Evolutionary conservation across 441 rosid species (phyloP).

Genomic region (Erodium texanum): DNA sequence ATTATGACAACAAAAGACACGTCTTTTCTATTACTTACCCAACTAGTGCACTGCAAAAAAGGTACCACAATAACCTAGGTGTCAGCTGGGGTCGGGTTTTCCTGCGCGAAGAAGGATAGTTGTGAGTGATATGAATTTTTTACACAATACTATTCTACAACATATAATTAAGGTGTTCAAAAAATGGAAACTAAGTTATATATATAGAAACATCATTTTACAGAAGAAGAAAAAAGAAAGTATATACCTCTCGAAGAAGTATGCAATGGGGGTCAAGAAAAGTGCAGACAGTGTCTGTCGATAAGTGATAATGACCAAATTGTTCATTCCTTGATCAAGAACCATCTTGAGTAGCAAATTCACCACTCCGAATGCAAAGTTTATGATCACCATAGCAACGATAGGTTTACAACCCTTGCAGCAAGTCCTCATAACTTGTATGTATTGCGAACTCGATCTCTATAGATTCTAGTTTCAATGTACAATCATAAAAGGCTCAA

Average conservation of each 20-base stretch:
- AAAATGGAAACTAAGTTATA: too few species aligned
- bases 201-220: too few species aligned
- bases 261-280: conserved; percentile 49
- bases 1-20: too few species aligned
- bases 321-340: conserved; percentile 42
- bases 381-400: conserved; percentile 21
- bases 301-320: conserved; percentile 44
- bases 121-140: not conserved
- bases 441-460: not conserved
- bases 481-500: not conserved
- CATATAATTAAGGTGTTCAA: too few species aligned
- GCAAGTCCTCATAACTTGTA: conserved; percentile 12
- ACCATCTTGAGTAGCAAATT: conserved; percentile 40
- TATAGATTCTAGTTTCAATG: not conserved
- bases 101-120: conserved; percentile 23
- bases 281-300: conserved; percentile 35
- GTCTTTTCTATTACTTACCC: conserved; percentile 28
- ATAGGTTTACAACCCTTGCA: conserved; percentile 36
- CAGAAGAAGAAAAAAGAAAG: not conserved
- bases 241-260: conserved; percentile 44
- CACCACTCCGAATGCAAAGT: conserved; percentile 30
- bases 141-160: too few species aligned
- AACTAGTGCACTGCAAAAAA: conserved; percentile 37
- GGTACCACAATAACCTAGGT: conserved; percentile 23
- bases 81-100: conserved; percentile 42